Evolutionary conservation across 2,329 filamentous ascomycete genomes (phyloP), one percentile per base, ranked within the genome.

Genomic region (Elsinoe australis): DNA sequence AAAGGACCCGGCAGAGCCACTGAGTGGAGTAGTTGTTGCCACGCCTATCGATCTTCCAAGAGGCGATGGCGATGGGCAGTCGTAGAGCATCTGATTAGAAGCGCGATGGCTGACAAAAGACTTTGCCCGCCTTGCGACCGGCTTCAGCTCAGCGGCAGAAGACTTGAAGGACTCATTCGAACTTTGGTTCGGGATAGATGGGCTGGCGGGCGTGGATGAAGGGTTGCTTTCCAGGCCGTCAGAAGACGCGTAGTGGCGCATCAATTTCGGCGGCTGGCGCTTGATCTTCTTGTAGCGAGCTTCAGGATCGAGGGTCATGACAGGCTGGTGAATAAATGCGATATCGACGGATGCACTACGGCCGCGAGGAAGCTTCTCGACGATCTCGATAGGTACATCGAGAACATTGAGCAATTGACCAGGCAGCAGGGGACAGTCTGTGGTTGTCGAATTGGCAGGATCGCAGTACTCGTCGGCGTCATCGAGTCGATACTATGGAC

Each of bases 351-450:
- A 57, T 17, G 59, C 60, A 50, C 62, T 64, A 5, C 56, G 56
- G 36, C 54, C 54, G 10, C 61, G 46, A 31, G 49, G 49, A 5
- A 58, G 58, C 4, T 53, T 52, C 34, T 58, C 53, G 21, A 52
- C 34, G 2, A 64, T 22, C 63, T 94, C 83, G 26, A 79, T 70
- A 10, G 90, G 90, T 8, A 96, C 79, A 48, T 85, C 80, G 49
- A 96, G 71, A 10, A 87, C 78, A 67, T 96, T 95, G 61, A 95
- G 79, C 2, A 77, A 76, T 65, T 95, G 90, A 10, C 90, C 90
- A 3, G 90, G 90, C 19, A 95, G 75, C 54, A 90, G 80, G 28
- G 90, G 88, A 61, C 90, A 96, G 34, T 77, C 68, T 2, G 79
- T 88, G 1, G 89, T 95, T 8, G 77, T 82, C 14, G 85, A 83